These are phyloP conservation scores for Xylaria cubensis DNA, from an alignment of 495 filamentous ascomycete species.

Conservation along the genomic window DNA sequence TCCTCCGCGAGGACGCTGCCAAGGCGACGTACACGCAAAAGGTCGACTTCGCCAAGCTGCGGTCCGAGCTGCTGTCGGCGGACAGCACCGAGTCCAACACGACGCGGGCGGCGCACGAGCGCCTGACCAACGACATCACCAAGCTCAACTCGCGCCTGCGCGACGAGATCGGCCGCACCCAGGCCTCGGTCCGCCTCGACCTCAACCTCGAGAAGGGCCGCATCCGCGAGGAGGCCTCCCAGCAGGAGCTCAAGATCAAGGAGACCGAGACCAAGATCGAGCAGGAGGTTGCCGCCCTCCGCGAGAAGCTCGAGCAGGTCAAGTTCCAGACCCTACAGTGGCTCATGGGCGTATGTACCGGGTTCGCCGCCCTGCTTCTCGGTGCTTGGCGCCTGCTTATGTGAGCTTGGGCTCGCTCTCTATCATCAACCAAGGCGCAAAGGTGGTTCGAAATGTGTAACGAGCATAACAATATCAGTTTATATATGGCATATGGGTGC, in stretches of 20 bases:
- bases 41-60: constrained; percentile 98
- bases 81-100: constrained; percentile 90
- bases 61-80: constrained; percentile 87
- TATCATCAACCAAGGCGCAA: not conserved
- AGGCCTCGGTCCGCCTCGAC: constrained; percentile 89
- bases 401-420: constrained; percentile 36
- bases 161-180: constrained; percentile 92
- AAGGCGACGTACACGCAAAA: constrained; percentile 96
- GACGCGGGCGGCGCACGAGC: constrained; percentile 89
- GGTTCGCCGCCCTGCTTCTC: constrained; percentile 88
- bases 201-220: constrained; percentile 96
- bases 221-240: constrained; percentile 95
- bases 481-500: not conserved
- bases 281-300: constrained; percentile 90
- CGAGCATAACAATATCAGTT: constrained; percentile 6
- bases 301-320: constrained; percentile 92
- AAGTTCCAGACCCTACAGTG: constrained; percentile 98
- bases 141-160: constrained; percentile 87
- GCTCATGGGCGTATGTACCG: constrained; percentile 96
- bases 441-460: not conserved
- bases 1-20: constrained; percentile 89
- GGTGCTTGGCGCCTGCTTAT: constrained; percentile 94
- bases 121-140: constrained; percentile 89
- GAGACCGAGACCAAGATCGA: constrained; percentile 99
- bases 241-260: constrained; percentile 97